These are phyloP conservation scores for Babesia divergens DNA, from an alignment of 169 alveolate species.

Conservation along the genomic window DNA sequence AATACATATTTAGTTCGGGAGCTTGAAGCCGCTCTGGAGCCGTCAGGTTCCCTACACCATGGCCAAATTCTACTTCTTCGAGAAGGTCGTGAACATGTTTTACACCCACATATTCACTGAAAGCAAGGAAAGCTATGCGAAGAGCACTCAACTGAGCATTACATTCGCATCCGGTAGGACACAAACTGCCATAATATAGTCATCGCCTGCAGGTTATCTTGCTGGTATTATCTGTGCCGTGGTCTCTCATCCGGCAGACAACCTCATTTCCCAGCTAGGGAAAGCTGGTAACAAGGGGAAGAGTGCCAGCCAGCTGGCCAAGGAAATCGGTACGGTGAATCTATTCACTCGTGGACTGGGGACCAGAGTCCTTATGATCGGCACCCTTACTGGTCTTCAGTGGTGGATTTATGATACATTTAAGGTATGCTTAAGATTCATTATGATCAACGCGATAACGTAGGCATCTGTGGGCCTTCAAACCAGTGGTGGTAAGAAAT, in stretches of 20 bases:
- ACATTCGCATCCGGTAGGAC: constrained; percentile 89
- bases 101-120: constrained; percentile 87
- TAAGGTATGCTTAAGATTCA: constrained; percentile 68
- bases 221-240: constrained; percentile 96
- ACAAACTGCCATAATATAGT: too few relatives aligned
- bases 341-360: constrained; percentile 84
- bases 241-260: constrained; percentile 97
- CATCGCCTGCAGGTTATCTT: constrained; percentile 83
- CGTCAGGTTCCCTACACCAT: constrained; percentile 96
- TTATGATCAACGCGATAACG: background rate
- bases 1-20: constrained; percentile 78
- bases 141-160: constrained; percentile 86
- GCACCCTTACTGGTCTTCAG: constrained; percentile 97
- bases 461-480: constrained; percentile 56
- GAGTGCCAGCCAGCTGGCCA: constrained; percentile 45
- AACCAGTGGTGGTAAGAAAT: constrained; percentile 17
- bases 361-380: constrained; percentile 96
- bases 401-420: constrained; percentile 98
- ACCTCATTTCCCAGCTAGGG: constrained; percentile 91
- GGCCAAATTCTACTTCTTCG: constrained; percentile 97
- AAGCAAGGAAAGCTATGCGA: constrained; percentile 85
- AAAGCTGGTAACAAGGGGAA: constrained; percentile 82
- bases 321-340: constrained; percentile 74
- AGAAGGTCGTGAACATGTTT: constrained; percentile 87
- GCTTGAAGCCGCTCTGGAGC: constrained; percentile 90